phyloP scores from a whole-genome alignment of 306 rosid genomes.

The Arachis stenosperma region DNA sequence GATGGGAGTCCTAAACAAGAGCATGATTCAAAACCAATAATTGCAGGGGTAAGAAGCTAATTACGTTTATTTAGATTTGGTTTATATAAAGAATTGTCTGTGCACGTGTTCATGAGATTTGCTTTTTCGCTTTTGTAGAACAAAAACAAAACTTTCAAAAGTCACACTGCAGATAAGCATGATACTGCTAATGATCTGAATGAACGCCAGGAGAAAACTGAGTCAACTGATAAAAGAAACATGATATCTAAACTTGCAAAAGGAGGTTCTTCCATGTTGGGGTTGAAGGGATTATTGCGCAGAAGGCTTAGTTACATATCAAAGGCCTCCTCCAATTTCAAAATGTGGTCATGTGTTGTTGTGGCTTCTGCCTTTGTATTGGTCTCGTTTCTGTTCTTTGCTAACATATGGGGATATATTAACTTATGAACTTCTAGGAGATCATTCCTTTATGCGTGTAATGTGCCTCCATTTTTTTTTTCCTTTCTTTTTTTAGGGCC shows the following conservation, averaged over 20 bases:
- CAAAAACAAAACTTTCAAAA: conserved; percentile 42
- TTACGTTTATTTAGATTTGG: conserved; percentile 27
- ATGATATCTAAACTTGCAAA: conserved; percentile 28
- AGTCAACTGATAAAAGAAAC: conserved; percentile 38
- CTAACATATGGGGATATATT: conserved; percentile 60
- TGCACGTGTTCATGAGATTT: not conserved
- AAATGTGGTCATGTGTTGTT: conserved; percentile 48
- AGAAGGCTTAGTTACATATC: conserved; percentile 38
- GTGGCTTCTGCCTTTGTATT: conserved; percentile 47
- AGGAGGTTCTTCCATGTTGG: conserved; percentile 23
- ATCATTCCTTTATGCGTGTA: conserved; percentile 37
- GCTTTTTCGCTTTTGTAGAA: conserved; percentile 51
- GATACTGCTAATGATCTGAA: conserved; percentile 12
- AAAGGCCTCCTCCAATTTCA: conserved; percentile 39
- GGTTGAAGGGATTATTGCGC: conserved; percentile 38
- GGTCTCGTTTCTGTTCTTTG: conserved; percentile 47
- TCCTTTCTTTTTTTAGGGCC: conserved; percentile 20
- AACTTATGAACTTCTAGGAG: conserved; percentile 48
- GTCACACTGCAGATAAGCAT: conserved; percentile 38
- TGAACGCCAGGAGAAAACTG: conserved; percentile 34
- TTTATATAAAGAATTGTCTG: conserved; percentile 10
- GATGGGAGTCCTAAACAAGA: conserved; percentile 30
- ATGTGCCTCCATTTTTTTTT: conserved; percentile 26
- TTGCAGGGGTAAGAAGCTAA: conserved; percentile 53
- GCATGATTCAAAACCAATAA: conserved; percentile 45